These are phyloP conservation scores for Lachancea lanzarotensis DNA, from an alignment of 805 yeast species.

Conservation along the genomic window DNA sequence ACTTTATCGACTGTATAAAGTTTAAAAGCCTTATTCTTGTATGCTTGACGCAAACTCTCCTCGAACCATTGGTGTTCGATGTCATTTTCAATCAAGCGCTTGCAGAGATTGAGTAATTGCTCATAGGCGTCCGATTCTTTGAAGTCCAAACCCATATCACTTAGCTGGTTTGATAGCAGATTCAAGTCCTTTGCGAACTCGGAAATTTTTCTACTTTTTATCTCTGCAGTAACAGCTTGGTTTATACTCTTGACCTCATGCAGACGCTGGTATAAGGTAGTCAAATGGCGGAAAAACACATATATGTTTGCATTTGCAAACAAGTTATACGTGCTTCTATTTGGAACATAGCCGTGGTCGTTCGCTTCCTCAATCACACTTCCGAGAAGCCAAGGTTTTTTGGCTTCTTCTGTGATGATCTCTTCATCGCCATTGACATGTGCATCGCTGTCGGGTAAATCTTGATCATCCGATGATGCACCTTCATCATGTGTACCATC, in stretches of 20 bases:
- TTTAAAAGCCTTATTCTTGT: constrained; percentile 87
- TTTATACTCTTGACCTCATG: constrained; percentile 69
- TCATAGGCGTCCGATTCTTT: constrained; percentile 63
- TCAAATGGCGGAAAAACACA: constrained; percentile 79
- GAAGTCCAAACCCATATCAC: constrained; percentile 72
- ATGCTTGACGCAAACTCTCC: constrained; percentile 91
- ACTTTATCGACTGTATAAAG: constrained; percentile 91
- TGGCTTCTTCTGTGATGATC: constrained; percentile 25
- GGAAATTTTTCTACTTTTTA: constrained; percentile 54
- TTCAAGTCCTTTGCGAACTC: constrained; percentile 85
- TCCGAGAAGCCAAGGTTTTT: constrained; percentile 33
- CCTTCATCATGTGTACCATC: constrained; percentile 21
- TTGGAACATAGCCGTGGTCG: constrained; percentile 24
- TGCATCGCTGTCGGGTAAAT: constrained; percentile 29
- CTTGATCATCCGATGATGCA: constrained; percentile 20
- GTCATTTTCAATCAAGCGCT: constrained; percentile 76
- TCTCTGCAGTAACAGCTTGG: constrained; percentile 63
- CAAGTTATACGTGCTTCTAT: constrained; percentile 59
- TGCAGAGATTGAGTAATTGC: constrained; percentile 72
- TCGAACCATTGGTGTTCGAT: constrained; percentile 93
- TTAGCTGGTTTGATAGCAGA: constrained; percentile 70
- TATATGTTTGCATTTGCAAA: constrained; percentile 87
- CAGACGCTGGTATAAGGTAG: constrained; percentile 74
- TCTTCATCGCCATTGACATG: constrained; percentile 22
- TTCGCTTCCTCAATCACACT: constrained; percentile 28